Evolutionary conservation across 2,329 filamentous ascomycete species (phyloP), one percentile per base, ranked within the genome.

Genomic region (Aspergillus puulaauensis): DNA sequence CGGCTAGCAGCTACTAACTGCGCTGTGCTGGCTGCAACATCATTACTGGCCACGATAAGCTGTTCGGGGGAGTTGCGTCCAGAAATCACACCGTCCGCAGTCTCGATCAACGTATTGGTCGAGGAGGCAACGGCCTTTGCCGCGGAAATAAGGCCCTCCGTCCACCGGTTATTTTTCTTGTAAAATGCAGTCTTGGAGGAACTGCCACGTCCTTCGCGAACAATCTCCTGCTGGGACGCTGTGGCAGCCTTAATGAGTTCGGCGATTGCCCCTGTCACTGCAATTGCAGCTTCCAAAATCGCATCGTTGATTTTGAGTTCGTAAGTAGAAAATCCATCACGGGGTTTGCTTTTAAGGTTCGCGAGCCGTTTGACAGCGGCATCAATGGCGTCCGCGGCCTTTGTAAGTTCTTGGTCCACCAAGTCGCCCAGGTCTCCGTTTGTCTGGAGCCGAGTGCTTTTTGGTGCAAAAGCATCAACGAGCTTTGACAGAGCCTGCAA

Each of bases 121-220:
- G 92, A 96, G 2, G 85, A 84, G 3, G 95, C 95, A 17, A 99
- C 95, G 1, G 95, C 95, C 79, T 99, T 99, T 63, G 95, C 93
- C 0, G 95, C 95, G 39, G 91, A 96, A 72, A 99, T 97, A 60
- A 99, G 86, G 48, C 95, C 95, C 72, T 99, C 95, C 0, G 95
- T 99, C 95, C 95, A 99, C 52, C 95, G 86, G 79, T 98, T 99
- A 84, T 99, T 97, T 82, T 98, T 98, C 84, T 98, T 98, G 87
- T 99, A 99, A 76, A 99, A 99, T 23, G 93, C 92, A 2, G 93
- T 96, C 57, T 88, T 86, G 45, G 91, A 96, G 52, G 90, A 91
- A 24, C 88, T 90, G 37, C 95, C 95, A 19, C 90, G 88, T 7
- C 95, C 95, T 62, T 96, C 91, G 64, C 92, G 88, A 44, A 99